Conservation (phyloP, 441 rosid genomes). For the Populus hybrid region DNA sequence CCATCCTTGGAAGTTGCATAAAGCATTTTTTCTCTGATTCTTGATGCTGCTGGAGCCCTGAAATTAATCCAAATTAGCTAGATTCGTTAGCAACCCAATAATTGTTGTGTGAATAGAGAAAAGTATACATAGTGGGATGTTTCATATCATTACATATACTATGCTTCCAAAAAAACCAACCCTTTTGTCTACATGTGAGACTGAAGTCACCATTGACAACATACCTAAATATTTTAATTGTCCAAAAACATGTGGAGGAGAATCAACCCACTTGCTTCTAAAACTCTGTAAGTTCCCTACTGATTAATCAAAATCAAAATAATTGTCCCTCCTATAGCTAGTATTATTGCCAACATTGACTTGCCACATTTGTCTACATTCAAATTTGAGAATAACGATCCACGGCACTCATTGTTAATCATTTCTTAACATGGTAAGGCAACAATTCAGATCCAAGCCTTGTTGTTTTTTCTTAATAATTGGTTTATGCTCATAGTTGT, state of each 20-base stretch:
- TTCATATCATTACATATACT: neutral
- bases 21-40: slow-evolving; percentile 79
- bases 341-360: neutral
- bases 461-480: neutral
- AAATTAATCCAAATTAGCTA: neutral
- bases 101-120: neutral
- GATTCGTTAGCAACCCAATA: slow-evolving; percentile 2
- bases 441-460: neutral
- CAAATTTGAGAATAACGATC: neutral
- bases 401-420: too few relatives aligned
- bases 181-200: neutral
- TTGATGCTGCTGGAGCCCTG: slow-evolving; percentile 88
- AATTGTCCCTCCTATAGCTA: neutral
- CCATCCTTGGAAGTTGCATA: slow-evolving; percentile 93
- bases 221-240: slow-evolving; percentile 2
- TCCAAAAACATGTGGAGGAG: neutral
- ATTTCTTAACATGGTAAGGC: neutral
- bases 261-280: neutral
- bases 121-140: neutral
- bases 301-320: neutral
- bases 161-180: slow-evolving; percentile 18
- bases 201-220: neutral
- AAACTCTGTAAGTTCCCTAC: neutral
- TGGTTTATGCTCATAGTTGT: too few relatives aligned
- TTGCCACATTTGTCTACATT: neutral